A percentile compares a stretch with the other conserved stretches of the same genome.
phyloP scores from a whole-genome alignment of 805 yeast genomes.

The Candida quercuum region DNA sequence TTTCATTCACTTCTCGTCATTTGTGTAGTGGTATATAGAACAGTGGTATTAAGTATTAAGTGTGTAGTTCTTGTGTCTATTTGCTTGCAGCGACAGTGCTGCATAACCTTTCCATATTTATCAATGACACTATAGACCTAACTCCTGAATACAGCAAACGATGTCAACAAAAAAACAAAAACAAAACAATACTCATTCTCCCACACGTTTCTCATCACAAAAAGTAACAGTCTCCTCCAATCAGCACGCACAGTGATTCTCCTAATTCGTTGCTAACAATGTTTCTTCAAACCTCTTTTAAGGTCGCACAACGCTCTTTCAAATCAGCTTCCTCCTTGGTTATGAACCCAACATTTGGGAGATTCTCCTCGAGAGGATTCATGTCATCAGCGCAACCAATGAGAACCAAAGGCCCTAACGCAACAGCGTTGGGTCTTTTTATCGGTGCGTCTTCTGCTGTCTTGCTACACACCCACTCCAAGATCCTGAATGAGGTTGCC shows the following conservation, averaged over 20 bases:
- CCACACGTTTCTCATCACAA: slow-evolving; percentile 60
- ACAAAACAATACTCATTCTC: too few species aligned
- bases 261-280: too few species aligned
- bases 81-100: too few species aligned
- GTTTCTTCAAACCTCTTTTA: slow-evolving; percentile 14
- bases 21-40: too few species aligned
- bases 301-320: slow-evolving; percentile 10
- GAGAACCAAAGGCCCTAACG: background rate
- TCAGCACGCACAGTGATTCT: too few species aligned
- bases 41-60: slow-evolving; percentile 49
- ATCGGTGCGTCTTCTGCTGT: slow-evolving; percentile 21
- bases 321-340: slow-evolving; percentile 5
- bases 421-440: slow-evolving; percentile 16
- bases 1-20: slow-evolving; percentile 42
- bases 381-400: slow-evolving; percentile 3
- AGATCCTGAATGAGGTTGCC: slow-evolving; percentile 22
- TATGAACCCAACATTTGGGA: slow-evolving; percentile 5
- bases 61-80: too few species aligned
- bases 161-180: too few species aligned
- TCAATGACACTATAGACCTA: too few species aligned
- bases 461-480: slow-evolving; percentile 14
- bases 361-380: slow-evolving; percentile 6
- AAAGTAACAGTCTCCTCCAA: slow-evolving; percentile 31
- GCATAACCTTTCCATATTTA: too few species aligned
- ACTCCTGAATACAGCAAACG: too few species aligned